Evolutionary conservation across 768 basidiomycete species (phyloP).

Genomic region (Tylopilus vinaceipallidus): DNA sequence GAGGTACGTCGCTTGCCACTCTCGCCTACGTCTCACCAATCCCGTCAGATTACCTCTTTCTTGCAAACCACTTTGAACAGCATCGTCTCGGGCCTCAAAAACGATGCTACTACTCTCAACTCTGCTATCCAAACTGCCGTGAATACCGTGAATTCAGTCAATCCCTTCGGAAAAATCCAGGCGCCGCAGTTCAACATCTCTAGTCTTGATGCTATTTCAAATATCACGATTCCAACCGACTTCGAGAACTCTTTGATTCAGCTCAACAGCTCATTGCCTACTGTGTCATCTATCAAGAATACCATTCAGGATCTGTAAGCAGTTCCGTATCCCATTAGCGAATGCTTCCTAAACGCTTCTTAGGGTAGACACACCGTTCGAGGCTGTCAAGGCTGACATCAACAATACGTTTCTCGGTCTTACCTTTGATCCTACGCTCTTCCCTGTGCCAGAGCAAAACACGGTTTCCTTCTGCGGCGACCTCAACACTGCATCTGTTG

Average conservation of each 20-base stretch:
- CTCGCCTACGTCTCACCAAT: constrained; percentile 6
- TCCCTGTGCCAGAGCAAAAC: constrained; percentile 75
- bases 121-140: constrained; percentile 62
- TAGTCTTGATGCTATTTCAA: constrained; percentile 67
- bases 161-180: constrained; percentile 67
- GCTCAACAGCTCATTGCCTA: constrained; percentile 81
- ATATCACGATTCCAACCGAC: constrained; percentile 75
- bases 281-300: constrained; percentile 70
- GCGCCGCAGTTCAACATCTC: constrained; percentile 76
- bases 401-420: constrained; percentile 81
- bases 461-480: constrained; percentile 71
- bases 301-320: constrained; percentile 67
- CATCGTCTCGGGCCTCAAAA: constrained; percentile 72
- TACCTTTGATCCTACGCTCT: constrained; percentile 63
- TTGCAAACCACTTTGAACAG: constrained; percentile 56
- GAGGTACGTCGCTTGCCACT: constrained; percentile 51
- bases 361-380: constrained; percentile 85
- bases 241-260: constrained; percentile 71
- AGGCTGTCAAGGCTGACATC: constrained; percentile 83
- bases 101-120: constrained; percentile 66
- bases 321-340: background rate
- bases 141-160: constrained; percentile 68
- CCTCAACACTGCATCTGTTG: constrained; percentile 82
- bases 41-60: constrained; percentile 63
- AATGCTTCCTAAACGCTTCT: background rate